Base-by-base conservation (phyloP, 2,329 filamentous ascomycete genomes). In the Myrmaecium sp. region DNA sequence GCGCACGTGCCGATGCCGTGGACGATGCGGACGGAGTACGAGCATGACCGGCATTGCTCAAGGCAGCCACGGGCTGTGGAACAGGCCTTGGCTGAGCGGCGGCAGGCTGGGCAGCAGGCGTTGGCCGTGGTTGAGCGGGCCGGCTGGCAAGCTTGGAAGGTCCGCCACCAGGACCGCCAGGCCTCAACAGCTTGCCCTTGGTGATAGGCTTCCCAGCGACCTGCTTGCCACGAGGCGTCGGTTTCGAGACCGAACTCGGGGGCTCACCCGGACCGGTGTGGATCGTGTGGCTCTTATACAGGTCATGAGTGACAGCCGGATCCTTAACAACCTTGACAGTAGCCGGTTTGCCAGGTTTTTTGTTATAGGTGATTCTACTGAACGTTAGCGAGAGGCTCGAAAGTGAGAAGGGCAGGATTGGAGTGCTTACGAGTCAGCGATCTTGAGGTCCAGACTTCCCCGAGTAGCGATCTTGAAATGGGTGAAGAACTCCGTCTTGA, bases 401-500 rank as follows among this genome's bases (percentile, higher is more conserved):
- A 12, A 20, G 16, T 7, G 15, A 29, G n/a, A n/a, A n/a, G n/a
- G n/a, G n/a, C 15, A 16, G 21, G 17, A 7, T 27, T 4, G 8
- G n/a, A 16, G 5, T 24, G 52, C 60, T 55, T 47, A 64, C 32
- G 64, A 66, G 15, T 89, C 75, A n/a, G 61, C 70, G 34, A 95
- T 76, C 53, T 79, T 82, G 25, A 98, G 56, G 46, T 74, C 82
- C 46, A 92, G 68, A 6, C 79, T 74, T 6, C 78, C 81, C 3
- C 78, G 74, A 53, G 91, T 78, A 27, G 73, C 71, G 26, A 70
- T 73, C 46, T 75, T 72, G 57, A 98, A 73, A 36, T 94, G 84
- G 1, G 86, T 91, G 46, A 95, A 92, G 53, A 98, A 74, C 46
- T 98, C 89, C 0, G 89, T 98, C 61, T 98, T 98, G 52, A 98